Evolutionary conservation across 805 yeast species (phyloP).

Genomic region (Ogataea ganodermae): DNA sequence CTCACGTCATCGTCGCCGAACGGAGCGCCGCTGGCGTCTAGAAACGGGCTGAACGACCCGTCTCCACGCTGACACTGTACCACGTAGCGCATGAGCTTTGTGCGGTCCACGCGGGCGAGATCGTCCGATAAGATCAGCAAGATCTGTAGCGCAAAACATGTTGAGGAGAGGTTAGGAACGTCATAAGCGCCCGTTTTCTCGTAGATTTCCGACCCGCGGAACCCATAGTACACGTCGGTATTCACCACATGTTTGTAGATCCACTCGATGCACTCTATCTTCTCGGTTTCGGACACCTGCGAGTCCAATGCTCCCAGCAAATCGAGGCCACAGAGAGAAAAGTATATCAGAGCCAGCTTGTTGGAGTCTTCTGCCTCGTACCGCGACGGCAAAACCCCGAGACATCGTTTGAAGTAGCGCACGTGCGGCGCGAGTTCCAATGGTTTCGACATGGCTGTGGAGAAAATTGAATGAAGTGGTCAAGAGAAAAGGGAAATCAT

Average conservation of each 20-base stretch:
- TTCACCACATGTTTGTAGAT: constrained; percentile 50
- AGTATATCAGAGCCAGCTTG: constrained; percentile 67
- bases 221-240: constrained; percentile 42
- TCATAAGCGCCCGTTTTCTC: constrained; percentile 43
- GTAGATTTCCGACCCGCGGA: constrained; percentile 60
- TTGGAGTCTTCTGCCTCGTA: constrained; percentile 71
- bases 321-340: constrained; percentile 63
- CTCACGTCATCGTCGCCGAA: constrained; percentile 71
- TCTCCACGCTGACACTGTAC: constrained; percentile 57
- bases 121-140: constrained; percentile 53
- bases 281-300: constrained; percentile 33
- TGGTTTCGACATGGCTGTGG: background rate
- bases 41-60: constrained; percentile 58
- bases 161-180: constrained; percentile 68
- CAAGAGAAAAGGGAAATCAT: background rate
- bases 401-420: constrained; percentile 32
- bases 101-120: constrained; percentile 40
- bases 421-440: constrained; percentile 29
- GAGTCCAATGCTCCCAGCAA: constrained; percentile 37
- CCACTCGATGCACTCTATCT: constrained; percentile 39
- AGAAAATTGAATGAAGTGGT: no score
- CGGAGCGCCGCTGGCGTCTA: constrained; percentile 38
- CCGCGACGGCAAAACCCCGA: constrained; percentile 41
- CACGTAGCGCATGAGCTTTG: constrained; percentile 55
- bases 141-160: constrained; percentile 70